Percentiles rank a stretch among this genome's conserved stretches.
Evolutionary conservation across 2,329 filamentous ascomycete genomes (phyloP).

Genomic region (Cladosporium sp.): DNA sequence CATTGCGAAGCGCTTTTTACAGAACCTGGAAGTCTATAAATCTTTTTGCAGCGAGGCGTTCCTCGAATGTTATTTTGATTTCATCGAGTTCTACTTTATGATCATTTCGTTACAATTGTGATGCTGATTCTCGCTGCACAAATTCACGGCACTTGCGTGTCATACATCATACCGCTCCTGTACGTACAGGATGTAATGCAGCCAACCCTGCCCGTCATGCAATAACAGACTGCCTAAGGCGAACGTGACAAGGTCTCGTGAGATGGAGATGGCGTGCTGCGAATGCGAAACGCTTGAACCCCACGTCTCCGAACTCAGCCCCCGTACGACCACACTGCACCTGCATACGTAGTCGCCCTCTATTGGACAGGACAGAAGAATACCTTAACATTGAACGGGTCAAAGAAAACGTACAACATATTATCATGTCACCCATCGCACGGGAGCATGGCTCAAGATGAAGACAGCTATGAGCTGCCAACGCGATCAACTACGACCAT

Average conservation of each 20-base stretch:
- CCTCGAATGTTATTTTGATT: constrained; percentile 38
- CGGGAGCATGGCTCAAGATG: constrained; percentile 13
- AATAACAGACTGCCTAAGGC: background rate
- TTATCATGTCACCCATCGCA: background rate
- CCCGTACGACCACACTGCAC: background rate
- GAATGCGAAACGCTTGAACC: constrained; percentile 8
- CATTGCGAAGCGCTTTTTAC: constrained; percentile 12
- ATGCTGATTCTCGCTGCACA: background rate
- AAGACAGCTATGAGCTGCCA: constrained; percentile 12
- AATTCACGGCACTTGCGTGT: background rate
- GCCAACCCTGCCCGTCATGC: background rate
- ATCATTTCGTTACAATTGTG: background rate
- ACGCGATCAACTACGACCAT: background rate
- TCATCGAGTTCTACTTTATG: background rate
- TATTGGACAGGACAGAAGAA: background rate
- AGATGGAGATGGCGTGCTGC: constrained; percentile 1
- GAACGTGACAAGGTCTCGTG: constrained; percentile 1
- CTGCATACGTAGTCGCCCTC: background rate
- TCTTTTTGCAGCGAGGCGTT: constrained; percentile 61
- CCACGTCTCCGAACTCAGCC: constrained; percentile 6
- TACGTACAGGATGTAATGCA: background rate
- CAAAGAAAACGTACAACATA: background rate
- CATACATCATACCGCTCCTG: background rate
- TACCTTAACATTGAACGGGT: background rate
- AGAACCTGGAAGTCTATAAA: constrained; percentile 57